phyloP scores from a whole-genome alignment of 2,329 filamentous ascomycete genomes.

The Zasmidium cellare region DNA sequence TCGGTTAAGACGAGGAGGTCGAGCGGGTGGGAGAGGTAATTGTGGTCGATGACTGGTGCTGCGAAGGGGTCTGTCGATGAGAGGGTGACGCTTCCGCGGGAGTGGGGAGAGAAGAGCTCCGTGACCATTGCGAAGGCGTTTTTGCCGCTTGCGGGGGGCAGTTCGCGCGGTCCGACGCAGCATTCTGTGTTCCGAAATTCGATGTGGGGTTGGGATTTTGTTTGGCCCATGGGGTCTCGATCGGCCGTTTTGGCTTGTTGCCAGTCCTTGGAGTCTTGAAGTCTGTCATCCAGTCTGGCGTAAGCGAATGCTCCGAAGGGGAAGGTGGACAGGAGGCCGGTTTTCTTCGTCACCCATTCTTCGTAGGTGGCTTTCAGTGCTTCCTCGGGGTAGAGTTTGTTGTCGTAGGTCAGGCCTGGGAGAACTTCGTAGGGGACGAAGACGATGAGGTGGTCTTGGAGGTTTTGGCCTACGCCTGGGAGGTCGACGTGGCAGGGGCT shows the following conservation, averaged over 20 bases:
- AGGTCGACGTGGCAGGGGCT: conserved; percentile 49
- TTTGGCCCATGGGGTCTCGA: conserved; percentile 64
- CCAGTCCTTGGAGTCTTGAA: conserved; percentile 49
- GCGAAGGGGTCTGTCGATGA: conserved; percentile 3
- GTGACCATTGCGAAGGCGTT: conserved; percentile 10
- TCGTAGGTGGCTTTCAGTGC: conserved; percentile 53
- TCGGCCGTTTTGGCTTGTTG: conserved; percentile 52
- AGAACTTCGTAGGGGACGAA: conserved; percentile 50
- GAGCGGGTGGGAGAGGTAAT: conserved; percentile 3
- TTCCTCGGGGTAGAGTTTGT: conserved; percentile 55
- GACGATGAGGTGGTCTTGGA: conserved; percentile 45
- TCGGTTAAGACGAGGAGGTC: conserved; percentile 7
- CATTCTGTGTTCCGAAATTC: conserved; percentile 62
- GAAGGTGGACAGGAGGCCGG: conserved; percentile 60
- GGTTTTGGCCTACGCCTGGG: conserved; percentile 53
- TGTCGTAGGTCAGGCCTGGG: conserved; percentile 55
- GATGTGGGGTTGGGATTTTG: conserved; percentile 57
- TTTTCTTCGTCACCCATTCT: conserved; percentile 61
- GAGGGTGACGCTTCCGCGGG: neutral
- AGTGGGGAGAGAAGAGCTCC: conserved; percentile 5
- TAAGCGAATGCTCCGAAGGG: conserved; percentile 64
- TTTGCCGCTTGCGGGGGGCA: conserved; percentile 1
- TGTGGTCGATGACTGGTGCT: conserved; percentile 4
- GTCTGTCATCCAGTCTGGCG: conserved; percentile 59
- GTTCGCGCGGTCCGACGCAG: conserved; percentile 1